Conservation (phyloP, 148 eudicot species). For the Vaccinium vitisidaea region DNA sequence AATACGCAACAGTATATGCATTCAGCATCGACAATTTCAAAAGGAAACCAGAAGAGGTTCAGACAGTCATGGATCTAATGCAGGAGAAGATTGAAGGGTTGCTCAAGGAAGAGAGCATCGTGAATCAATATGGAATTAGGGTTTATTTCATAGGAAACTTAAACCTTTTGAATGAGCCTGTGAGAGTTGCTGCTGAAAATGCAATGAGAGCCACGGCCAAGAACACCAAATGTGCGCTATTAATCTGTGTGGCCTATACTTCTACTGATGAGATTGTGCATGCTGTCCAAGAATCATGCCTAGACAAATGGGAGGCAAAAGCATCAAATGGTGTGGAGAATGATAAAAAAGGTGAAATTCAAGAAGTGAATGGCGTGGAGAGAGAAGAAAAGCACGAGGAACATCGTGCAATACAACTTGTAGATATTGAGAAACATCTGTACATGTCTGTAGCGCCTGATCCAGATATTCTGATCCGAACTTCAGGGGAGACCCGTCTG, state of each 20-base stretch:
- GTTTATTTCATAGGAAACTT: conserved; percentile 30
- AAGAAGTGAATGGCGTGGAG: neutral
- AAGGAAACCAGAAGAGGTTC: conserved; percentile 36
- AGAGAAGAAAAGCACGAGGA: neutral
- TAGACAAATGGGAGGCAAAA: conserved; percentile 6
- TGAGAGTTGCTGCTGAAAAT: conserved; percentile 25
- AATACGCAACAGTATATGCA: conserved; percentile 35
- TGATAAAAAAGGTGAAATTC: neutral
- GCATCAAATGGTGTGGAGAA: neutral
- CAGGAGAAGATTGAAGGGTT: conserved; percentile 43
- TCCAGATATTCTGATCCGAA: conserved; percentile 44
- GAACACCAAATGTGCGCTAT: conserved; percentile 18
- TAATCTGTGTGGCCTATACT: conserved; percentile 26
- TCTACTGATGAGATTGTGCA: conserved; percentile 27
- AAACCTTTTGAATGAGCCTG: conserved; percentile 25
- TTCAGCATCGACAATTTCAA: conserved; percentile 46
- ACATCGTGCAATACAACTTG: conserved; percentile 16
- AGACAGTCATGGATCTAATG: conserved; percentile 36
- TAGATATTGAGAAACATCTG: conserved; percentile 32
- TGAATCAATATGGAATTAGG: conserved; percentile 35
- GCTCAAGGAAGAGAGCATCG: conserved; percentile 35
- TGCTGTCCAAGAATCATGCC: conserved; percentile 26
- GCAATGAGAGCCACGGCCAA: conserved; percentile 25
- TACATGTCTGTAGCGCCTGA: conserved; percentile 41
- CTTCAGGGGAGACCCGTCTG: conserved; percentile 37